These are phyloP conservation scores for Cantharellus anzutake DNA, from an alignment of 768 basidiomycete genomes.

Conservation along the genomic window DNA sequence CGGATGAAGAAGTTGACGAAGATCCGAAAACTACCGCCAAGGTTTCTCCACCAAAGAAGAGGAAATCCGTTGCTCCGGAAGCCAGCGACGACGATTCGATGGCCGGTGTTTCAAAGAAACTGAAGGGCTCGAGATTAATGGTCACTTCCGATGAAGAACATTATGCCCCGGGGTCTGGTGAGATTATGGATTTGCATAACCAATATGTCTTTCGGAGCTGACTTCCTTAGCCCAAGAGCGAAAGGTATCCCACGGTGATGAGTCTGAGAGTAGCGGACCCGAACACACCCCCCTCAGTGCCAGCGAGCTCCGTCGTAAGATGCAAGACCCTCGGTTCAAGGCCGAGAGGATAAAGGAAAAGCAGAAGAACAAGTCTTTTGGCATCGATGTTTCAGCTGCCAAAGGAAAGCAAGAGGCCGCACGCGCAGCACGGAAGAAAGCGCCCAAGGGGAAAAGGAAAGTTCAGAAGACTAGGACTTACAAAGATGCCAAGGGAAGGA, in stretches of 20 bases:
- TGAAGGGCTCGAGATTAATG: neutral
- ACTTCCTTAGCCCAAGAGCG: too few species aligned
- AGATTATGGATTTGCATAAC: too few species aligned
- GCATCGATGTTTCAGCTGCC: constrained; percentile 17
- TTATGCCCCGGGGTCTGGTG: neutral
- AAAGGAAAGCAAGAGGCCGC: constrained; percentile 23
- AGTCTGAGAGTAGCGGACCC: constrained; percentile 4
- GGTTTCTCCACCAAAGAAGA: neutral
- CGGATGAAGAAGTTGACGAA: constrained; percentile 17
- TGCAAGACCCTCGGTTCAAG: constrained; percentile 13
- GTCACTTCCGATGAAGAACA: neutral
- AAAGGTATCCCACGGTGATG: constrained; percentile 2
- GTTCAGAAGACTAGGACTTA: constrained; percentile 39
- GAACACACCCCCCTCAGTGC: constrained; percentile 9
- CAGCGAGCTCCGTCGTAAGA: constrained; percentile 11
- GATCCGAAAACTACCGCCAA: neutral
- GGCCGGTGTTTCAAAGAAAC: neutral
- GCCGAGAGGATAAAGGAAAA: constrained; percentile 6
- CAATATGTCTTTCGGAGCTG: too few species aligned
- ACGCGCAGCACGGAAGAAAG: constrained; percentile 27
- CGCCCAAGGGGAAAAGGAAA: constrained; percentile 72
- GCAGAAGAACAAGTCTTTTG: constrained; percentile 10
- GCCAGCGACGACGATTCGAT: neutral
- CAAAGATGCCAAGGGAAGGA: constrained; percentile 48
- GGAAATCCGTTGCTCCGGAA: neutral